Evolutionary conservation across 225 moss, liverwort and hornwort species (phyloP).

Genomic region (Pleurozium schreberi): DNA sequence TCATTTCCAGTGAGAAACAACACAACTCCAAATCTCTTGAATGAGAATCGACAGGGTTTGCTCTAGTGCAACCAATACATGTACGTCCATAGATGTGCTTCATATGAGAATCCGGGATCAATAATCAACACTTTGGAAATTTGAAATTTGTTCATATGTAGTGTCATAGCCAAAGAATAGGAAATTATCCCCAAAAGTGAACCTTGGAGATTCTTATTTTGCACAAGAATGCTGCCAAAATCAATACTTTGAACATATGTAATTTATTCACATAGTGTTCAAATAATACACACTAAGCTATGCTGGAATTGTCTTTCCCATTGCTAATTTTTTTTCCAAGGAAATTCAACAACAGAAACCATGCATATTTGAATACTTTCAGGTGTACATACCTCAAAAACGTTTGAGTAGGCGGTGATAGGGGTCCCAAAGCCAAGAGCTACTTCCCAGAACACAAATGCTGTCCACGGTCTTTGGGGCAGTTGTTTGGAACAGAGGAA

Average conservation of each 20-base stretch:
- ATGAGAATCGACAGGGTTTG: too few relatives aligned
- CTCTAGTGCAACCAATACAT: neutral
- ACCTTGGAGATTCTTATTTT: neutral
- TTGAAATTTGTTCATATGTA: neutral
- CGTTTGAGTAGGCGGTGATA: neutral
- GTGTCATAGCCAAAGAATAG: too few relatives aligned
- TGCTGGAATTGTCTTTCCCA: neutral
- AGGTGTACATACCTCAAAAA: neutral
- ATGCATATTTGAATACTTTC: neutral
- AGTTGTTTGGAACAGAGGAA: neutral
- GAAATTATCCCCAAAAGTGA: neutral
- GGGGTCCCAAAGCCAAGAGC: neutral
- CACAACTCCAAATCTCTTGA: too few relatives aligned
- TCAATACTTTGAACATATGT: neutral
- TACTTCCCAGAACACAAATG: too few relatives aligned
- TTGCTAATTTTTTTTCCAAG: neutral
- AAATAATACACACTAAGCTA: neutral
- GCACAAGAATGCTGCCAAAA: neutral
- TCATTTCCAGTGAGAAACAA: too few relatives aligned
- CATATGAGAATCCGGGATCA: neutral
- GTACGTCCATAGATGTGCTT: neutral
- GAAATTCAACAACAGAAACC: neutral
- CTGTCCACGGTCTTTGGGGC: neutral
- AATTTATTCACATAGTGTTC: neutral
- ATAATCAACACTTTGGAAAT: neutral